Percentiles rank a stretch among this genome's conserved stretches.
These are phyloP conservation scores for Diaporthe capsici DNA, from an alignment of 2,329 filamentous ascomycete genomes.

Conservation along the genomic window DNA sequence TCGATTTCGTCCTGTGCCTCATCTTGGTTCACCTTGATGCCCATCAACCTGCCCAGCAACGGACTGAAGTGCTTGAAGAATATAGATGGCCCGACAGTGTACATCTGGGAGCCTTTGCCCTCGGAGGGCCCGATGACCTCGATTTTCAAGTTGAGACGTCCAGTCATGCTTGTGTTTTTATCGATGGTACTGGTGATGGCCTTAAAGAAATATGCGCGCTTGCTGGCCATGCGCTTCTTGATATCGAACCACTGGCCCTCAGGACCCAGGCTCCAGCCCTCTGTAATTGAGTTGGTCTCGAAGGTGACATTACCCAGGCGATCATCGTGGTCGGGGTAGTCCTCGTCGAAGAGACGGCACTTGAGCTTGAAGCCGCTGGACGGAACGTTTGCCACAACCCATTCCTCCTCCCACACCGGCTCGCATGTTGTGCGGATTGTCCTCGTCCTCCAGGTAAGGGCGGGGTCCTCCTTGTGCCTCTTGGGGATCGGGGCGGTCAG, in stretches of 20 bases:
- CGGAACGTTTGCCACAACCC: slow-evolving; percentile 91
- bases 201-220: slow-evolving; percentile 85
- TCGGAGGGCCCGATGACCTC: slow-evolving; percentile 84
- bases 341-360: slow-evolving; percentile 90
- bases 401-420: slow-evolving; percentile 86
- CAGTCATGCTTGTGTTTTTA: slow-evolving; percentile 75
- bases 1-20: slow-evolving; percentile 53
- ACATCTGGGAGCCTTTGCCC: slow-evolving; percentile 77
- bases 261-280: slow-evolving; percentile 79
- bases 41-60: slow-evolving; percentile 85
- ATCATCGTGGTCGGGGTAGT: slow-evolving; percentile 88
- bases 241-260: slow-evolving; percentile 74
- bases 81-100: slow-evolving; percentile 81
- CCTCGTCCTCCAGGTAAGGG: slow-evolving; percentile 79
- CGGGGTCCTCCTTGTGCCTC: slow-evolving; percentile 88
- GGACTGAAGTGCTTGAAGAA: slow-evolving; percentile 92
- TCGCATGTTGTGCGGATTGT: slow-evolving; percentile 81
- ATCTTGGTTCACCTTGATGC: slow-evolving; percentile 76
- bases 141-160: slow-evolving; percentile 79
- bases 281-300: slow-evolving; percentile 69
- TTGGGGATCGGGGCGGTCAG: slow-evolving; percentile 78
- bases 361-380: slow-evolving; percentile 86
- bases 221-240: slow-evolving; percentile 88
- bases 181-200: slow-evolving; percentile 75
- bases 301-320: slow-evolving; percentile 89